Evolutionary conservation across 306 rosid genomes (phyloP), one percentile per base, ranked within the genome.

Genomic region (Rubus parviflorus): DNA sequence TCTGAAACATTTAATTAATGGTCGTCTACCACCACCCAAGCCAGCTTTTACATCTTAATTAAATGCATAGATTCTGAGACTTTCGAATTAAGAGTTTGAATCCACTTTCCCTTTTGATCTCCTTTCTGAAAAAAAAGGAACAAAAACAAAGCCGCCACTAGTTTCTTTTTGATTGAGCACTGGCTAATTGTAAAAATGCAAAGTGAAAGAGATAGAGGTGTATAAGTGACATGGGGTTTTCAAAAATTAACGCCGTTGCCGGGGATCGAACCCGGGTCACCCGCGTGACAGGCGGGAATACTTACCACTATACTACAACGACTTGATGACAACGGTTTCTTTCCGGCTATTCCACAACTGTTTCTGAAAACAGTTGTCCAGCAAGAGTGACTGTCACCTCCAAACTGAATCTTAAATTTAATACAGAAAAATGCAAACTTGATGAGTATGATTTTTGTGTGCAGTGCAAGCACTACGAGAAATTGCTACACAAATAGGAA

Each of bases 401-500:
- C 30, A 25, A 25, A 25, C 30, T 25, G 30, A 25, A 25, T 25
- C 30, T 25, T 25, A 25, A 25, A 25, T 25, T 25, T 25, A 25
- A 11, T 25, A 5, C 53, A 68, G 37, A 2, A 12, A 0, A 4
- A 3, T 2, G 4, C 17, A 72, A 53, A 8, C 2, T 10, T 35
- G n/a, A n/a, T n/a, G n/a, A n/a, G n/a, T 5, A 25, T 3, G 6
- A 0, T 56, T 40, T 73, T 22, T 73, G 15, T 14, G 5, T 13
- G 48, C 78, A 81, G 85, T 76, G 63, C 19, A 37, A 37, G 78
- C 78, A 37, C 78, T 81, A 6, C 0, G n/a, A 1, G 81, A 81
- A 54, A 65, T 76, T 37, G 75, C 15, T 25, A 1, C 0, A 7
- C 78, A 81, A 65, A 6, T 76, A 20, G 78, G 85, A 40, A 76